Evolutionary conservation across 1,139 yeast species (phyloP), one percentile per base, ranked within the genome.

Genomic region (Blastobotrys illinoisensis): DNA sequence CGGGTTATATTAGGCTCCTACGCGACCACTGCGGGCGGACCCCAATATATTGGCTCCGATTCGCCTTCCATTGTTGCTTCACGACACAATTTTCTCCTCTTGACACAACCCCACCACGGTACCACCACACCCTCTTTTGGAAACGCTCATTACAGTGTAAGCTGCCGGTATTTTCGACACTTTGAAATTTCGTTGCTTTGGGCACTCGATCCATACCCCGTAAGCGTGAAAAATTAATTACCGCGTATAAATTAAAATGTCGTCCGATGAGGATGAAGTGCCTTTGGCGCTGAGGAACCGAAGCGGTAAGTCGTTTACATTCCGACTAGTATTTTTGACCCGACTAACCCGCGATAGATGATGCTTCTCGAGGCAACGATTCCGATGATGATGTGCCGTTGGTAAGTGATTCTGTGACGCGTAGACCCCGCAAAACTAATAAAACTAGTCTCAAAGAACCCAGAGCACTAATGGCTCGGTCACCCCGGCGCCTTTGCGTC

Each of bases 191-290:
- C 16, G 40, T 13, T n/a, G 16, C 14, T 11, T 32, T 32, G 13
- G 32, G 13, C 23, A n/a, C 16, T 32, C 40, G 40, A 32, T 32
- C 40, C 11, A 32, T n/a, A 32, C 16, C 40, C 40, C 40, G 13
- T 7, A 26, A 26, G 32, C 32, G 32, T 26, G 16, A 32, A 32
- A 32, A 32, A 32, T 26, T 26, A 32, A 32, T 13, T 32, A 11
- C 23, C 23, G 23, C 6, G 6, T 21, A 21, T 21, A 21, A 21
- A 21, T 21, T 32, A n/a, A 32, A 11, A 32, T 32, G 40, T 50
- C 51, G 23, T 48, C 52, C 19, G 53, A 52, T 47, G 57, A 55
- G 4, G 58, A 56, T 24, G 55, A 54, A 28, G 43, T 55, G 20
- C 58, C 58, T 9, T 48, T 55, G 50, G 49, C 52, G 9, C 13